These are phyloP conservation scores for Glycine tomentella DNA, from an alignment of 306 rosid species.

Conservation along the genomic window DNA sequence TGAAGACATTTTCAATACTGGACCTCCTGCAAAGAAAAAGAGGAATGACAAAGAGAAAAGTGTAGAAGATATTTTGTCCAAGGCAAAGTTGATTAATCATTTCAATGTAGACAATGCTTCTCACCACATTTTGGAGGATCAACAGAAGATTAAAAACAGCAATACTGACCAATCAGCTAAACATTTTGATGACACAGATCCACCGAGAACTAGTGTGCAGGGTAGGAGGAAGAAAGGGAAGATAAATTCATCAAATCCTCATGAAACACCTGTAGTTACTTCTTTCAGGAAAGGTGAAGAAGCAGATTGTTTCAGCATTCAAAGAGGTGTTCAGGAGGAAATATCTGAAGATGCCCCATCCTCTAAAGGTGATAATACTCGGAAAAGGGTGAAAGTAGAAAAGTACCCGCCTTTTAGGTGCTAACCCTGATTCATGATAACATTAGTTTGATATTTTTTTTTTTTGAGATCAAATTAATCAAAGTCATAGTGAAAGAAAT, in stretches of 20 bases:
- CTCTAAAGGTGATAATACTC: constrained; percentile 48
- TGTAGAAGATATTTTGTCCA: constrained; percentile 34
- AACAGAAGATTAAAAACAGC: constrained; percentile 48
- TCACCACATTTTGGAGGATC: constrained; percentile 49
- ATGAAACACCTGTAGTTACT: constrained; percentile 48
- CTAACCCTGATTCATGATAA: constrained; percentile 37
- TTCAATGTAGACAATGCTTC: constrained; percentile 44
- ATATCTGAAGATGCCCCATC: constrained; percentile 38
- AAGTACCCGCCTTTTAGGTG: constrained; percentile 45
- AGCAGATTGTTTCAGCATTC: constrained; percentile 45
- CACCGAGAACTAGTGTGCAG: constrained; percentile 37
- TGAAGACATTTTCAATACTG: constrained; percentile 40
- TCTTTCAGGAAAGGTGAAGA: constrained; percentile 50
- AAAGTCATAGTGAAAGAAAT: background rate
- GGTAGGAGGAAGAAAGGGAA: constrained; percentile 48
- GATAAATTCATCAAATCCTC: constrained; percentile 45
- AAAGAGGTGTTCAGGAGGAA: constrained; percentile 47
- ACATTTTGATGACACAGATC: constrained; percentile 44
- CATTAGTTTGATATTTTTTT: constrained; percentile 28
- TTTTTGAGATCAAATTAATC: constrained; percentile 9
- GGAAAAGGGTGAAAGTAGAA: constrained; percentile 39
- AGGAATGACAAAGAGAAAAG: constrained; percentile 39
- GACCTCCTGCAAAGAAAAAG: constrained; percentile 47
- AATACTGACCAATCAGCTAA: constrained; percentile 46
- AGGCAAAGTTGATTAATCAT: constrained; percentile 38